These are phyloP conservation scores for Ophiostoma sp. DNA, from an alignment of 2,329 filamentous ascomycete species.

Conservation along the genomic window DNA sequence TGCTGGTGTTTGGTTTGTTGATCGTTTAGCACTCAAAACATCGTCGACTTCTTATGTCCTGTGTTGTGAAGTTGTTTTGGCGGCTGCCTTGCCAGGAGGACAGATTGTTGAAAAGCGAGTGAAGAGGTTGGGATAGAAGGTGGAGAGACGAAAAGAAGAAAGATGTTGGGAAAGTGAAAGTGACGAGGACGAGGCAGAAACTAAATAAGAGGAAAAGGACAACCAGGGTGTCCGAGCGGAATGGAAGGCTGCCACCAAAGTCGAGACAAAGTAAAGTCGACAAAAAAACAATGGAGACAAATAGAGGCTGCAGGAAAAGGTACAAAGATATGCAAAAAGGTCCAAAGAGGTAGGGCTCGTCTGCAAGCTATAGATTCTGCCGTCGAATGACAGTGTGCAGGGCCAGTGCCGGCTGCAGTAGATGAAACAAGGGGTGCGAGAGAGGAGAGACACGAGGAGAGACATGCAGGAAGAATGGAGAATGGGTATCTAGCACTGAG, in stretches of 20 bases:
- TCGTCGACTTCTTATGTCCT: not conserved
- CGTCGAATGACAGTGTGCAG: conserved; percentile 21
- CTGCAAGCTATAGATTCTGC: not conserved
- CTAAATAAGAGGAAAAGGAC: not conserved
- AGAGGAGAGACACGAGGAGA: conserved; percentile 1
- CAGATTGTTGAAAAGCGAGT: conserved; percentile 1
- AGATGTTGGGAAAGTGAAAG: not conserved
- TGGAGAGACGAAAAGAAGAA: not conserved
- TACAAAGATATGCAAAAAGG: not conserved
- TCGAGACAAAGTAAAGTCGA: not conserved
- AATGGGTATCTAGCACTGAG: not conserved
- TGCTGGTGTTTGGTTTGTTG: not conserved
- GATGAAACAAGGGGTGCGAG: conserved; percentile 22
- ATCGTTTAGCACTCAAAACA: not conserved
- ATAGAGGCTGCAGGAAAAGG: not conserved
- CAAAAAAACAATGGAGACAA: not conserved
- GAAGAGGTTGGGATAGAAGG: not conserved
- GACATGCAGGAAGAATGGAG: conserved; percentile 3
- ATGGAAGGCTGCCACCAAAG: not conserved
- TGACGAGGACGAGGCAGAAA: not conserved
- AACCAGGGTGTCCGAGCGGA: not conserved
- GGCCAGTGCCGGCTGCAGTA: conserved; percentile 21
- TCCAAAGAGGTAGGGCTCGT: not conserved
- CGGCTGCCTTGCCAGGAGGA: conserved; percentile 16
- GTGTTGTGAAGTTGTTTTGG: not conserved